Base-by-base conservation (phyloP, 805 yeast genomes). In the Kodamaea restingae region DNA sequence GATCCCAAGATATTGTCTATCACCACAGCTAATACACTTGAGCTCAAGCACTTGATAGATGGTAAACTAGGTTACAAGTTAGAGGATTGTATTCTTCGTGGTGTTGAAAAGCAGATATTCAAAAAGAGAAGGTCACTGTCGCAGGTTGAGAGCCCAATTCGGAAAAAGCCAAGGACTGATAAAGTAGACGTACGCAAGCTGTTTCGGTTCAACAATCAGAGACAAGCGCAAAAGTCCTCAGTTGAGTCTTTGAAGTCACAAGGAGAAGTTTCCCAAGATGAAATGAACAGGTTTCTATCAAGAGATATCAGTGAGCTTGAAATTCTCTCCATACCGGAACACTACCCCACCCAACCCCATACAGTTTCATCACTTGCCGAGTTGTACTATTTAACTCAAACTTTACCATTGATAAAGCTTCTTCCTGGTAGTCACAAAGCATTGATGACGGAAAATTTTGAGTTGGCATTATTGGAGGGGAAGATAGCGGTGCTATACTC, bases 401-500 rank as follows among this genome's bases (percentile, higher is more conserved):
- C 96, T 0, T 67, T 88, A 32, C 98, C 96, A 0, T 62, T 90
- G 33, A 80, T 85, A 5, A 87, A 84, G 49, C 67, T 91, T 15
- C 65, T 93, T 21, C 88, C 95, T 0, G 75, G 88, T 22, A 80
- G 96, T 3, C 96, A 90, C 54, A 93, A 93, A 55, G 81, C 85
- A 0, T 67, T 91, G 27, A 78, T 88, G 22, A 85, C 98, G 0
- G 91, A 87, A 37, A 78, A 85, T 41, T 93, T 78, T 61, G 95
- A 88, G 54, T 76, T 84, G 51, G 86, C 95, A 0, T 65, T 90
- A 24, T 75, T 87, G 10, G 98, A 93, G 55, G 96, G 96, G 3
- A 84, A 90, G 55, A 80, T 91, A 2, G 86, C 95, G 0, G 96
- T 88, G 8, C 79, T 88, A 14, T 84, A 88, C 51, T 84, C 95